Conservation (phyloP, 169 alveolate species). For the Plasmodium reichenowi region DNA sequence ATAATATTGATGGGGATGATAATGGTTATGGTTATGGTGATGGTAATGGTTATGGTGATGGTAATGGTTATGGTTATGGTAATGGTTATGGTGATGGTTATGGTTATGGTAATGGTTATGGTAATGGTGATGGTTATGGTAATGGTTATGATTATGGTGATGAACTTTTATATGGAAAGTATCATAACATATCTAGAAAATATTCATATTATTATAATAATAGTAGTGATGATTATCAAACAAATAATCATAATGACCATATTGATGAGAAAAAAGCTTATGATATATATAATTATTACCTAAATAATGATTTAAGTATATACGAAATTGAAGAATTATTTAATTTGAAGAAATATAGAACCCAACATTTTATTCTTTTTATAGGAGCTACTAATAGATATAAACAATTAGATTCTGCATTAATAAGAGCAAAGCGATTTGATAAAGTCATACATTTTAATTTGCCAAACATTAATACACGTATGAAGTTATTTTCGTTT, state of each 20-base stretch:
- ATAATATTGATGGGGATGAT: not conserved
- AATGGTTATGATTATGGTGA: too few species aligned
- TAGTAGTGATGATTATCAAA: not conserved
- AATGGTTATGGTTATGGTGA: too few species aligned
- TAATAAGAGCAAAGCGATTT: slow-evolving; percentile 56
- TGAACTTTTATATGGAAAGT: not conserved
- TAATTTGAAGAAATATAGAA: slow-evolving; percentile 33
- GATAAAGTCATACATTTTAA: slow-evolving; percentile 56
- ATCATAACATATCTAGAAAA: not conserved
- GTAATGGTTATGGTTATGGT: too few species aligned
- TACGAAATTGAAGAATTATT: slow-evolving; percentile 48
- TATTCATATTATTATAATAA: not conserved
- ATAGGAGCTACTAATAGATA: slow-evolving; percentile 74
- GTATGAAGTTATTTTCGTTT: slow-evolving; percentile 29
- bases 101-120: too few species aligned
- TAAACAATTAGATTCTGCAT: slow-evolving; percentile 38
- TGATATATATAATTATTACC: slow-evolving; percentile 53
- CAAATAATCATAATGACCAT: not conserved
- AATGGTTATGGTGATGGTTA: too few species aligned
- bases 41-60: too few species aligned
- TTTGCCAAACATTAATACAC: slow-evolving; percentile 41
- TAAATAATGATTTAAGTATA: slow-evolving; percentile 33
- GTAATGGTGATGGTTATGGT: too few species aligned
- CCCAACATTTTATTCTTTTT: slow-evolving; percentile 34
- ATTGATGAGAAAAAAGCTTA: slow-evolving; percentile 25